Conservation (phyloP, 2,329 filamentous ascomycete genomes). For the Sarocladiaceae sp. region DNA sequence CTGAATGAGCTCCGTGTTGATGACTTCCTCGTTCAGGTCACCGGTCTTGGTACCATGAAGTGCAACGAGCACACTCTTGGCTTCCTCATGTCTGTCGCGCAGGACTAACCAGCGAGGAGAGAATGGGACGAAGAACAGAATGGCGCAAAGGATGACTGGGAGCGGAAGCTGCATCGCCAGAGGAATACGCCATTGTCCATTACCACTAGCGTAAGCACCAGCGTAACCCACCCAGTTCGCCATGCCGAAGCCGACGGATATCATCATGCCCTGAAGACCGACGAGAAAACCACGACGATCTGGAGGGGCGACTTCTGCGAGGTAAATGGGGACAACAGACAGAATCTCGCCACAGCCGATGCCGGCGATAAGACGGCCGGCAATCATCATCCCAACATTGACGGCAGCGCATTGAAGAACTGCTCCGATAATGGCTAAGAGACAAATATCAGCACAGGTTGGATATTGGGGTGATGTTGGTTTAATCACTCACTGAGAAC, state of each 20-base stretch:
- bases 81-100: too few relatives aligned
- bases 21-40: too few relatives aligned
- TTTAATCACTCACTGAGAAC: constrained; percentile 13
- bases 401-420: constrained; percentile 35
- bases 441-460: not conserved
- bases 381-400: constrained; percentile 34
- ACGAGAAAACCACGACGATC: constrained; percentile 38
- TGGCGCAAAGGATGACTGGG: constrained; percentile 17
- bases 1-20: constrained; percentile 22
- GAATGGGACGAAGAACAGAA: constrained; percentile 19
- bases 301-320: constrained; percentile 38
- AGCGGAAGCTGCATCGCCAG: constrained; percentile 27
- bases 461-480: too few relatives aligned
- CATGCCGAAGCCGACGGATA: constrained; percentile 14
- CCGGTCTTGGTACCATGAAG: too few relatives aligned
- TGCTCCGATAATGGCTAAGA: constrained; percentile 27
- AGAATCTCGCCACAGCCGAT: constrained; percentile 31
- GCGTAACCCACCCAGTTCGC: constrained; percentile 20
- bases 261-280: constrained; percentile 28
- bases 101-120: constrained; percentile 21
- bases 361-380: constrained; percentile 36
- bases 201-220: constrained; percentile 24
- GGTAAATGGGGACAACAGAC: constrained; percentile 33
- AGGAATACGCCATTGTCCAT: constrained; percentile 29
- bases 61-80: too few relatives aligned